Conservation (phyloP, 2,329 filamentous ascomycete genomes). For the Talaromyces funiculosus region DNA sequence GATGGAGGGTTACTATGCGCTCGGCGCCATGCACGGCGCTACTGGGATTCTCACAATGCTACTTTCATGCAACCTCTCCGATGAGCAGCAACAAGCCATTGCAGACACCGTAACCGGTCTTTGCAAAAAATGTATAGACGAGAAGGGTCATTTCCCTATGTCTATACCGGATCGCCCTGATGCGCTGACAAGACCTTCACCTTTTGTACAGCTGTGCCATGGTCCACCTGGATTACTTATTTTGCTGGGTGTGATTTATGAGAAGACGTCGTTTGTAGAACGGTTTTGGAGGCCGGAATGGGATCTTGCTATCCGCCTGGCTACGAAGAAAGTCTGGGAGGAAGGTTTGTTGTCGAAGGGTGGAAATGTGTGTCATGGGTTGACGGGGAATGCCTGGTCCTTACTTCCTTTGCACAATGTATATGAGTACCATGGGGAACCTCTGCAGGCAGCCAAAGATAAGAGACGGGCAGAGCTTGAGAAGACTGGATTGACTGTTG, state of each 20-base stretch:
- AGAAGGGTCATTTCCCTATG: slow-evolving; percentile 36
- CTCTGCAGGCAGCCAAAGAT: slow-evolving; percentile 1
- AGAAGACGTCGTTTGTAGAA: slow-evolving; percentile 21
- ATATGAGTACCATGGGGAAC: slow-evolving; percentile 27
- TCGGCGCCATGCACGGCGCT: slow-evolving; percentile 27
- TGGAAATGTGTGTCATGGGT: slow-evolving; percentile 37
- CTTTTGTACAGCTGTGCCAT: slow-evolving; percentile 39
- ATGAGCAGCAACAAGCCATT: slow-evolving; percentile 27
- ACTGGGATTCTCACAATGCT: slow-evolving; percentile 35
- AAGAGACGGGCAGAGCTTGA: slow-evolving; percentile 16
- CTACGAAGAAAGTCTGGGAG: slow-evolving; percentile 34
- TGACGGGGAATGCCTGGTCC: slow-evolving; percentile 39
- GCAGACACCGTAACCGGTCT: slow-evolving; percentile 33
- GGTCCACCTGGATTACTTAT: slow-evolving; percentile 35
- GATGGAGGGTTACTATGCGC: slow-evolving; percentile 30
- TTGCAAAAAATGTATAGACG: slow-evolving; percentile 30
- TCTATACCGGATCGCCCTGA: slow-evolving; percentile 27
- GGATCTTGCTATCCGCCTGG: slow-evolving; percentile 31
- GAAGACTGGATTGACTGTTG: slow-evolving; percentile 14
- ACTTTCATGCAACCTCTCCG: slow-evolving; percentile 26
- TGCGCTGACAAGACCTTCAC: slow-evolving; percentile 17
- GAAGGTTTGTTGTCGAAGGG: slow-evolving; percentile 40
- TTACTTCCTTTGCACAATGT: slow-evolving; percentile 32
- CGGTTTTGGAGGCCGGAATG: slow-evolving; percentile 34
- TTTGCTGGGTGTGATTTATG: slow-evolving; percentile 30